Conservation (phyloP, 306 rosid genomes). For the Citrullus colocynthis region DNA sequence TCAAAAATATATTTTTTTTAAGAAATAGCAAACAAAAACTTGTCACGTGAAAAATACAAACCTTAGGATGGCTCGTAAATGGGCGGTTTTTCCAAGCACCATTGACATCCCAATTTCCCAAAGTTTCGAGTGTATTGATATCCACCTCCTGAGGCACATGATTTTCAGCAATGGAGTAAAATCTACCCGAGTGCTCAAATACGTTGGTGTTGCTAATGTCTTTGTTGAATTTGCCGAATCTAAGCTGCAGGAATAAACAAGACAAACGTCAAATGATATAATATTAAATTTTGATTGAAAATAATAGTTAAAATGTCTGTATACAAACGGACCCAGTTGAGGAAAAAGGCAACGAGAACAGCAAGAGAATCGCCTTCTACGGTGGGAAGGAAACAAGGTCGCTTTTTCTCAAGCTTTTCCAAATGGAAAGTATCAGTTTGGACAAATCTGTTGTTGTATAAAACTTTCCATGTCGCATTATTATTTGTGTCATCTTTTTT, state of each 20-base stretch:
- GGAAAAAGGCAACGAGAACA: constrained; percentile 34
- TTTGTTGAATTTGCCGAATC: constrained; percentile 55
- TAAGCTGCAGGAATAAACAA: constrained; percentile 9
- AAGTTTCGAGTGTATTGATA: constrained; percentile 28
- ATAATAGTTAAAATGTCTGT: too few species aligned
- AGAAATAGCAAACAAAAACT: too few species aligned
- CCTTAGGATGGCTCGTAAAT: constrained; percentile 44
- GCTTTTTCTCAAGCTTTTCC: constrained; percentile 33
- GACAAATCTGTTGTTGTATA: constrained; percentile 48
- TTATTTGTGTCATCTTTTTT: not conserved
- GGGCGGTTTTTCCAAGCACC: constrained; percentile 53
- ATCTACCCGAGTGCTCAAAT: constrained; percentile 53
- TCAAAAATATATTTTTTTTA: too few species aligned
- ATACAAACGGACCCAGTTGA: constrained; percentile 12
- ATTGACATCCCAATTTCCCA: constrained; percentile 39
- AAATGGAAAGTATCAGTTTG: constrained; percentile 42
- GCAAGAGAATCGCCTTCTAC: constrained; percentile 38
- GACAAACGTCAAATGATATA: too few species aligned
- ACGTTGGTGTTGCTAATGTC: constrained; percentile 53
- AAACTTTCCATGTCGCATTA: constrained; percentile 22
- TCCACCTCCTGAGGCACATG: constrained; percentile 60
- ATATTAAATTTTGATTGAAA: too few species aligned
- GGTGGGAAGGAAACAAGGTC: constrained; percentile 52
- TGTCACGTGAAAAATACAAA: too few species aligned
- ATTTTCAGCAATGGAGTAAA: constrained; percentile 48